A percentile compares a stretch with the other conserved stretches of the same genome.
Evolutionary conservation across 306 rosid genomes (phyloP).

Genomic region (Vachellia pachyceras): DNA sequence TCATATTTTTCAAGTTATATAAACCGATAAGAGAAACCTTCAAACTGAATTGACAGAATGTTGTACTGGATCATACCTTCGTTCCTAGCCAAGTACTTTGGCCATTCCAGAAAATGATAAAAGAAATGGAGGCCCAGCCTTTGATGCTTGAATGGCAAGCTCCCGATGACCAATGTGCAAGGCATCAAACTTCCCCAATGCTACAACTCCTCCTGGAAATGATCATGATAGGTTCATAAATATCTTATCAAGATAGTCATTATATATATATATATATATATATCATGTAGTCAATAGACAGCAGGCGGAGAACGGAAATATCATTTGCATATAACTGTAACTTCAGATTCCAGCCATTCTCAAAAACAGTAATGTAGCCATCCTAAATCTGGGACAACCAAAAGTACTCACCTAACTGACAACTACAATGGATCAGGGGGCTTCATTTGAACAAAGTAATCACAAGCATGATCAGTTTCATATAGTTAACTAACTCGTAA

Average conservation of each 20-base stretch:
- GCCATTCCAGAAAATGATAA: too few species aligned
- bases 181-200: too few species aligned
- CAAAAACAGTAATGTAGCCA: background rate
- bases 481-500: background rate
- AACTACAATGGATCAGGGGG: background rate
- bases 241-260: background rate
- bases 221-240: conserved; percentile 27
- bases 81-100: too few species aligned
- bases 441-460: background rate
- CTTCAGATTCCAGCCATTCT: background rate
- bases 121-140: too few species aligned
- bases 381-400: background rate
- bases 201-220: conserved; percentile 41
- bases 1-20: conserved; percentile 4
- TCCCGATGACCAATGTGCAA: too few species aligned
- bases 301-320: background rate
- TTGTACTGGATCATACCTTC: conserved; percentile 45
- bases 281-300: background rate
- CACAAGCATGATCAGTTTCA: background rate
- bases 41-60: conserved; percentile 19
- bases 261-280: too few species aligned
- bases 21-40: conserved; percentile 10
- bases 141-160: too few species aligned
- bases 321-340: background rate
- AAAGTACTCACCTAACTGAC: too few species aligned